phyloP scores from a whole-genome alignment of 768 basidiomycete genomes.

The Pulveroboletus sp. region DNA sequence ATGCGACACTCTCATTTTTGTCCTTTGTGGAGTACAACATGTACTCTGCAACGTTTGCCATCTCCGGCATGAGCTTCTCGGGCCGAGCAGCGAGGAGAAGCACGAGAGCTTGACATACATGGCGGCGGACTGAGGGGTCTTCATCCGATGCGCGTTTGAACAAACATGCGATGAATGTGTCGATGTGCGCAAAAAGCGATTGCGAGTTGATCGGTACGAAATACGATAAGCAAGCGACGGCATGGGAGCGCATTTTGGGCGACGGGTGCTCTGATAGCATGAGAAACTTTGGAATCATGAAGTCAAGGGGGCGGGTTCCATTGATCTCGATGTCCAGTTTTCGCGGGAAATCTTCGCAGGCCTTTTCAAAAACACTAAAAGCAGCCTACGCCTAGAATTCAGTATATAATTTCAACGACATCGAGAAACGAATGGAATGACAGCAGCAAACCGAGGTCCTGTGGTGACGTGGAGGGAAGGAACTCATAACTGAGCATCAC shows the following conservation, averaged over 20 bases:
- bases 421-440: background rate
- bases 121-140: conserved; percentile 86
- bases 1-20: conserved; percentile 91
- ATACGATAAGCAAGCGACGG: conserved; percentile 90
- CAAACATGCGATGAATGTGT: conserved; percentile 85
- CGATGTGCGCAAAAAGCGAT: conserved; percentile 87
- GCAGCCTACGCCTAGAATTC: conserved; percentile 55
- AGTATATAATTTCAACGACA: conserved; percentile 8
- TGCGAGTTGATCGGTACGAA: conserved; percentile 86
- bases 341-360: conserved; percentile 94
- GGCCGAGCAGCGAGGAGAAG: conserved; percentile 88
- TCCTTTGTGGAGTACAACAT: conserved; percentile 99
- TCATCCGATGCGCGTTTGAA: conserved; percentile 96
- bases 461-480: conserved; percentile 3
- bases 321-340: conserved; percentile 93
- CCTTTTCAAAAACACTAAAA: conserved; percentile 90
- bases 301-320: conserved; percentile 90
- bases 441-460: background rate
- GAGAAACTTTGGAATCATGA: conserved; percentile 95
- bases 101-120: conserved; percentile 94
- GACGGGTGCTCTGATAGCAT: conserved; percentile 78
- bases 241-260: conserved; percentile 88
- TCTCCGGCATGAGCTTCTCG: conserved; percentile 95
- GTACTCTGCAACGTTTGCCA: conserved; percentile 93
- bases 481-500: background rate